These are phyloP conservation scores for Hippophae tibetana DNA, from an alignment of 306 rosid species.

Conservation along the genomic window DNA sequence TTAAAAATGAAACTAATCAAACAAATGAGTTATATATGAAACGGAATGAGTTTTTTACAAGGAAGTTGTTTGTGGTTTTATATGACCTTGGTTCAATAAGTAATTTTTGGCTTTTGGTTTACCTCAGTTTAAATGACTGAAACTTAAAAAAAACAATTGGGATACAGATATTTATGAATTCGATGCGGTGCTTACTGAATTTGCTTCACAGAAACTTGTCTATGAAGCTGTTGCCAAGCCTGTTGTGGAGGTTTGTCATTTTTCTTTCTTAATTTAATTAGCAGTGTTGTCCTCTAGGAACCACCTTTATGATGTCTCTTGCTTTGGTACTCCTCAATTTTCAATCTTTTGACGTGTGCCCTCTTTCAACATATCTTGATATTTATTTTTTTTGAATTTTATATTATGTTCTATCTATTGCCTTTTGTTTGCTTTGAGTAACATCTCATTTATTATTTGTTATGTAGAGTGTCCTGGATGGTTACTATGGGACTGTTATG, in stretches of 20 bases:
- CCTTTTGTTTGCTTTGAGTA: background rate
- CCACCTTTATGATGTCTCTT: constrained; percentile 9
- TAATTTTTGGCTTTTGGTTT: constrained; percentile 16
- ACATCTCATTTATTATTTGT: constrained; percentile 3
- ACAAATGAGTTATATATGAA: too few species aligned
- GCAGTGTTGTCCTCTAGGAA: background rate
- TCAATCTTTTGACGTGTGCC: too few species aligned
- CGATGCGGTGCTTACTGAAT: constrained; percentile 88
- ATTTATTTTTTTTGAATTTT: constrained; percentile 12
- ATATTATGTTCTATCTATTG: background rate
- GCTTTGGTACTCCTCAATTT: background rate
- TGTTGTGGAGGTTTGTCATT: constrained; percentile 81
- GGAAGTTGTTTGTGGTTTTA: constrained; percentile 4
- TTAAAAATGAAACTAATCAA: too few species aligned
- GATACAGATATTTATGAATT: constrained; percentile 84
- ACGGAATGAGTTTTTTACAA: background rate
- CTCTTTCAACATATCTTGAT: constrained; percentile 7
- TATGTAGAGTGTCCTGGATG: constrained; percentile 85
- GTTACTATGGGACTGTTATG: constrained; percentile 98
- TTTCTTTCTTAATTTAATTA: constrained; percentile 1
- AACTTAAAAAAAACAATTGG: constrained; percentile 87
- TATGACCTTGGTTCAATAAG: constrained; percentile 2
- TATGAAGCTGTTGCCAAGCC: constrained; percentile 99
- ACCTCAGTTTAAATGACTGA: constrained; percentile 73
- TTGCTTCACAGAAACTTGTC: constrained; percentile 88